Evolutionary conservation across 2,329 filamentous ascomycete genomes (phyloP).

Genomic region (Beauveria pseudobassiana): DNA sequence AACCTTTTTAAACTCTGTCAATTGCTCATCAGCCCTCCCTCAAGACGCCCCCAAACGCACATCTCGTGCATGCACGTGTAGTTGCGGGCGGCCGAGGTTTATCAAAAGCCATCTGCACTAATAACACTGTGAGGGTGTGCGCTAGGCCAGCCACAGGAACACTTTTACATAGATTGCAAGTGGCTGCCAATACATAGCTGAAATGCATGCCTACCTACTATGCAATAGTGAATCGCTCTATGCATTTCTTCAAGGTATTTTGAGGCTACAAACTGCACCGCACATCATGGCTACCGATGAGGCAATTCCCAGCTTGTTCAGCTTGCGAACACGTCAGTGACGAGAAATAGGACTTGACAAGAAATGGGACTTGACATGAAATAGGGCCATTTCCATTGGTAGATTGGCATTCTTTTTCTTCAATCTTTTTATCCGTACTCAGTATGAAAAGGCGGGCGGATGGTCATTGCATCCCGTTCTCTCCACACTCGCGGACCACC

Average conservation of each 20-base stretch:
- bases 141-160: slow-evolving; percentile 7
- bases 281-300: neutral
- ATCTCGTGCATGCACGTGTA: neutral
- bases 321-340: neutral
- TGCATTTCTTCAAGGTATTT: neutral
- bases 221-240: neutral
- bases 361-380: neutral
- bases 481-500: neutral
- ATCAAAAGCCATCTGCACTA: neutral
- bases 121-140: neutral
- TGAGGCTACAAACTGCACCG: neutral
- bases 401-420: neutral
- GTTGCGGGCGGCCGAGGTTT: slow-evolving; percentile 2
- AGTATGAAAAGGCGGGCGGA: neutral
- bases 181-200: neutral
- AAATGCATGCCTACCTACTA: neutral
- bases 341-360: neutral
- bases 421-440: too few species aligned
- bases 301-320: neutral
- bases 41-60: neutral
- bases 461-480: neutral
- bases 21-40: too few species aligned
- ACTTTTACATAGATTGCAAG: neutral
- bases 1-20: too few species aligned
- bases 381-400: neutral